Conservation (phyloP, 192 early-diverging fungal genomes). For the Chytriomyces hyalinus region DNA sequence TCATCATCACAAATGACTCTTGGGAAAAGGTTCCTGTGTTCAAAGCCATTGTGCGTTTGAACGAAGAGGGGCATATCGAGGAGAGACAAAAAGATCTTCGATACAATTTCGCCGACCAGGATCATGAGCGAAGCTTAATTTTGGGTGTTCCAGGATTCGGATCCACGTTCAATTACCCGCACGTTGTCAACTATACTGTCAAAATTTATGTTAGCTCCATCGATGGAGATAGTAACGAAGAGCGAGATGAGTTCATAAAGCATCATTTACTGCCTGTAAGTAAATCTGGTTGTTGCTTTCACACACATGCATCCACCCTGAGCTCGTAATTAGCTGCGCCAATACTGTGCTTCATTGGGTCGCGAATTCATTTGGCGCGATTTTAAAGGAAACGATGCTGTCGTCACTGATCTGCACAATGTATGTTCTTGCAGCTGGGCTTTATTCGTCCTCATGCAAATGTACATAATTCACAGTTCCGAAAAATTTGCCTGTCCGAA, state of each 20-base stretch:
- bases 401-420: constrained; percentile 8
- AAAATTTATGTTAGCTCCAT: constrained; percentile 21
- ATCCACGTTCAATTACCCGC: constrained; percentile 1
- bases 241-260: neutral
- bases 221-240: constrained; percentile 18
- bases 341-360: constrained; percentile 3
- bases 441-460: neutral
- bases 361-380: constrained; percentile 5
- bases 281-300: neutral
- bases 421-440: neutral
- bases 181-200: constrained; percentile 4
- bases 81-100: neutral
- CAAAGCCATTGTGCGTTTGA: constrained; percentile 1
- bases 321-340: neutral
- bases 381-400: constrained; percentile 9
- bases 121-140: neutral
- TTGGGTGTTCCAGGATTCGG: constrained; percentile 10
- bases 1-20: constrained; percentile 24
- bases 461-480: neutral
- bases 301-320: neutral
- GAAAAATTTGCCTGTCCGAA: constrained; percentile 7
- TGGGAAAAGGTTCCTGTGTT: neutral
- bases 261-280: constrained; percentile 6
- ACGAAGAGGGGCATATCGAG: neutral
- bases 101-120: constrained; percentile 11